Evolutionary conservation across 345 rosid species (phyloP), one percentile per base, ranked within the genome.

Genomic region (Euclidium syriacum): DNA sequence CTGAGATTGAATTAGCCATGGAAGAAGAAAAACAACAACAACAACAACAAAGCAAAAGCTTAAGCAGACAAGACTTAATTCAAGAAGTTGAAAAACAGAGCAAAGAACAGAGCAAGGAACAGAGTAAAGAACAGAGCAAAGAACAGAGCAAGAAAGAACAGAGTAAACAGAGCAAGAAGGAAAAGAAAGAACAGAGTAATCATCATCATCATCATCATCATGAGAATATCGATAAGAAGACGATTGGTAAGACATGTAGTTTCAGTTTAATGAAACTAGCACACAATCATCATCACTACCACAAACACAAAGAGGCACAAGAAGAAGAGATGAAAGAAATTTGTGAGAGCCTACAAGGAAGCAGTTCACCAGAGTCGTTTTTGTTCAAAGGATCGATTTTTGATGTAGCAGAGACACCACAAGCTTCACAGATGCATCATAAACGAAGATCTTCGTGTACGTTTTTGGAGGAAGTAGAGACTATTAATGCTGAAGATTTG

Each of bases 331-430:
- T 33, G 30, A n/a, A 53, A n/a, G 71, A 67, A 6, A 32, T 40
- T 1, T 73, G 68, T 4, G 72, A 63, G n/a, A n/a, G n/a, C n/a
- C n/a, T n/a, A n/a, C n/a, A n/a, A 3, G 76, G 59, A 3, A 66
- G 46, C 59, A 65, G 67, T 29, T 52, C 75, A 5, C 48, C 52
- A 5, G 74, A 67, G 33, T 57, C 36, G 0, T 81, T 89, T 48
- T 86, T 81, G 0, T 79, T 94, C 6, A 79, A 68, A 41, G 97
- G 99, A 3, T 89, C 99, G 0, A 87, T 85, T 23, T 85, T 94
- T 61, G 91, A 90, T 38, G 68, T 71, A 0, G 69, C 68, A 10
- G 83, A 76, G 48, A 78, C 90, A 1, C 91, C 90, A 10, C 67
- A 62, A 0, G 4, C 30, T 3, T 24, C 66, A 25, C 43, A 29